Evolutionary conservation across 2,329 filamentous ascomycete genomes (phyloP).

Genomic region (Acrodontium crateriforme): DNA sequence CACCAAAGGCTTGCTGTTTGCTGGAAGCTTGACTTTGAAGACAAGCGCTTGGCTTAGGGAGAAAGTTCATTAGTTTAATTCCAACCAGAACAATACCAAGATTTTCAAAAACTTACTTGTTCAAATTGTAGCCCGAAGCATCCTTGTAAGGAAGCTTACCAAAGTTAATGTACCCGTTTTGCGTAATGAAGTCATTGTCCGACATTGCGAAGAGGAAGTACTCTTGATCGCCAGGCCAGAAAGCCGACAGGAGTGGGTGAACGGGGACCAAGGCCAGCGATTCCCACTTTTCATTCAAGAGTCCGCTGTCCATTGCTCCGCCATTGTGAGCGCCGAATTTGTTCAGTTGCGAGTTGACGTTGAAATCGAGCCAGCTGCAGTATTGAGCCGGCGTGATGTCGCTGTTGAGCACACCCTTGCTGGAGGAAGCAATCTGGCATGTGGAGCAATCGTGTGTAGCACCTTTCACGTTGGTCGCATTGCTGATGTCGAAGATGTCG

Average conservation of each 20-base stretch:
- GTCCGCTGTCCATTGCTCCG: slow-evolving; percentile 40
- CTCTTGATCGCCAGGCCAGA: slow-evolving; percentile 43
- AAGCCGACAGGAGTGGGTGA: too few species aligned
- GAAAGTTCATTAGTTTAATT: too few species aligned
- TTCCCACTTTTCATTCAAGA: slow-evolving; percentile 71
- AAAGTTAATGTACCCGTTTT: slow-evolving; percentile 49
- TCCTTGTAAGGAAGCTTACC: slow-evolving; percentile 45
- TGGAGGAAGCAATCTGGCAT: slow-evolving; percentile 29
- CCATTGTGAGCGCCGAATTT: slow-evolving; percentile 58
- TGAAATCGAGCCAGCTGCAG: slow-evolving; percentile 55
- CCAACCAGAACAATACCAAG: too few species aligned
- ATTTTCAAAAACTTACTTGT: too few species aligned
- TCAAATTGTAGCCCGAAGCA: slow-evolving; percentile 41
- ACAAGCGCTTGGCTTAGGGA: slow-evolving; percentile 51
- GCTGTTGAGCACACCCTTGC: slow-evolving; percentile 39
- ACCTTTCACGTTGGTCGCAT: slow-evolving; percentile 47
- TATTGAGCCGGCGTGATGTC: slow-evolving; percentile 46
- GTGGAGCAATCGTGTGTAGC: slow-evolving; percentile 21
- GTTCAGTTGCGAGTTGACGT: slow-evolving; percentile 49
- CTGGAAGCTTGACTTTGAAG: slow-evolving; percentile 42
- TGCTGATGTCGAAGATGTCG: slow-evolving; percentile 52
- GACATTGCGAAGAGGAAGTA: slow-evolving; percentile 55
- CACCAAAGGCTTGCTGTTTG: slow-evolving; percentile 11
- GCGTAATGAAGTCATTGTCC: slow-evolving; percentile 65
- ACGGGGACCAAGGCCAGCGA: slow-evolving; percentile 49